Conservation (phyloP, 2,329 filamentous ascomycete species). For the Neonectria magnoliae region DNA sequence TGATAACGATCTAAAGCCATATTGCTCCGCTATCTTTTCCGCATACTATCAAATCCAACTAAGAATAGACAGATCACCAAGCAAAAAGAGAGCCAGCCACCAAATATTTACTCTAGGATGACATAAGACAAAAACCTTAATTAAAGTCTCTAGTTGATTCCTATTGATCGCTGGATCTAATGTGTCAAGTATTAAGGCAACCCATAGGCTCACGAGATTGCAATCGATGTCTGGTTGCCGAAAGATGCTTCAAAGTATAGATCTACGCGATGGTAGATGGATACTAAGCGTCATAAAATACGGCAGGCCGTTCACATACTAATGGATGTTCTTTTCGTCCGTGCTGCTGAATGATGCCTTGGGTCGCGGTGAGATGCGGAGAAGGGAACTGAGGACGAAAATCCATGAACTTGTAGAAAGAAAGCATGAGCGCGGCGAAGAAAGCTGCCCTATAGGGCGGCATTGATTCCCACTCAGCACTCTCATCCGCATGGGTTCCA, state of each 20-base stretch:
- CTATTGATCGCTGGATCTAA: not conserved
- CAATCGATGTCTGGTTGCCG: conserved; percentile 11
- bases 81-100: conserved; percentile 16
- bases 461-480: not conserved
- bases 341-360: not conserved
- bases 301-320: not conserved
- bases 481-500: not conserved
- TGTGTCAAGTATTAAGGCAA: not conserved
- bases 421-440: conserved; percentile 8
- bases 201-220: conserved; percentile 12
- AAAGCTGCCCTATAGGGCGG: conserved; percentile 7
- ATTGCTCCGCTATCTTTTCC: conserved; percentile 7
- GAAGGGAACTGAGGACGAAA: too few species aligned
- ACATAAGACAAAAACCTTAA: not conserved
- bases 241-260: conserved; percentile 11
- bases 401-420: conserved; percentile 1
- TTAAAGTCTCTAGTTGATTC: too few species aligned
- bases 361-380: not conserved
- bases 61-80: not conserved
- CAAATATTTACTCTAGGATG: conserved; percentile 3
- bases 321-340: not conserved
- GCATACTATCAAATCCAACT: not conserved
- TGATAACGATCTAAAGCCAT: not conserved
- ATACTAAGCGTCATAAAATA: conserved; percentile 20
- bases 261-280: not conserved